A percentile compares a stretch with the other conserved stretches of the same genome.
These are phyloP conservation scores for Epipyxis sp. DNA, from an alignment of 108 stramenopile species.

Conservation along the genomic window DNA sequence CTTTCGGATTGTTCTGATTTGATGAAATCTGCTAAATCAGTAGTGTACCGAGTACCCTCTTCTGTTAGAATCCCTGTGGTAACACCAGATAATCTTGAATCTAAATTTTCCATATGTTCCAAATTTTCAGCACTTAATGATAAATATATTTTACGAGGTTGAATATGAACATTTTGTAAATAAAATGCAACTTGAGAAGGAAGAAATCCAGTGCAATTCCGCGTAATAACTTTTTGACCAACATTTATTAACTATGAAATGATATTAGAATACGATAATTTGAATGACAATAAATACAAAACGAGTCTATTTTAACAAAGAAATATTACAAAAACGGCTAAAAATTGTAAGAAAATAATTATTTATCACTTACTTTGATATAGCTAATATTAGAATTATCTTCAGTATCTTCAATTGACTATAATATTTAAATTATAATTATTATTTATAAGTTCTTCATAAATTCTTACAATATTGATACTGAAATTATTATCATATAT, in stretches of 20 bases:
- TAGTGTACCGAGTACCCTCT: slow-evolving; percentile 42
- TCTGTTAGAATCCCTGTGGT: slow-evolving; percentile 39
- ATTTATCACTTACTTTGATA: slow-evolving; percentile 67
- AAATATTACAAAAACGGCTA: neutral
- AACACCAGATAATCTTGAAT: neutral
- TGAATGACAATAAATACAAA: too few relatives aligned
- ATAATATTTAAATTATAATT: neutral
- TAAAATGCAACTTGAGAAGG: slow-evolving; percentile 44
- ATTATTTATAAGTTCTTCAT: too few relatives aligned
- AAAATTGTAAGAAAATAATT: neutral
- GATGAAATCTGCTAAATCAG: slow-evolving; percentile 46
- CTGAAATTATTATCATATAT: too few relatives aligned
- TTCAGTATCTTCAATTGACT: slow-evolving; percentile 80
- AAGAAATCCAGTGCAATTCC: slow-evolving; percentile 47
- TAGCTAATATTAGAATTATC: slow-evolving; percentile 61
- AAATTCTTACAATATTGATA: too few relatives aligned
- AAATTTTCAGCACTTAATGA: neutral
- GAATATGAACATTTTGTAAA: slow-evolving; percentile 53
- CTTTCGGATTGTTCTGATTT: slow-evolving; percentile 40
- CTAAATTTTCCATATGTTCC: neutral
- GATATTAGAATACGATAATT: too few relatives aligned
- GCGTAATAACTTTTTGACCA: slow-evolving; percentile 54
- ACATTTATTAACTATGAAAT: slow-evolving; percentile 58
- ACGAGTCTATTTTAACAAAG: too few relatives aligned
- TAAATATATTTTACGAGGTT: slow-evolving; percentile 49